Conservation (phyloP, 306 rosid species). For the Vigna unguiculata region DNA sequence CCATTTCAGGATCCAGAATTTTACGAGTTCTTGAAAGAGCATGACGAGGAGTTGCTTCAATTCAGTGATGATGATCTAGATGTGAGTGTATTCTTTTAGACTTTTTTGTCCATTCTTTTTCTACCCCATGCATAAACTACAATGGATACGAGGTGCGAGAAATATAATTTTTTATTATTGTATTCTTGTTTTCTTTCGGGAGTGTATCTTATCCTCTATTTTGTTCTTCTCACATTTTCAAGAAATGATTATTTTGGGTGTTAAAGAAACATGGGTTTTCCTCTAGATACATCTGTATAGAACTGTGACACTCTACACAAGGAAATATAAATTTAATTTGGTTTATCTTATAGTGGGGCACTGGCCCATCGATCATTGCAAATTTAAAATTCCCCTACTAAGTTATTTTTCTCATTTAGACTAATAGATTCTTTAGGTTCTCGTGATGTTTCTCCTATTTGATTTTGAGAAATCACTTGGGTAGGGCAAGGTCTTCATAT, state of each 20-base stretch:
- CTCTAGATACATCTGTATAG: slow-evolving; percentile 8
- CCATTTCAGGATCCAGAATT: slow-evolving; percentile 84
- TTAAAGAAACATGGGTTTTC: not conserved
- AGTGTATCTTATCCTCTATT: not conserved
- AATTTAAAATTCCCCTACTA: not conserved
- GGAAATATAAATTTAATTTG: slow-evolving; percentile 1
- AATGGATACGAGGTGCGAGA: slow-evolving; percentile 21
- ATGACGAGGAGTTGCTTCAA: slow-evolving; percentile 80
- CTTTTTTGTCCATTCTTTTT: not conserved
- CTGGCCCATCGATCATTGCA: slow-evolving; percentile 1
- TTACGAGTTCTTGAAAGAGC: slow-evolving; percentile 77
- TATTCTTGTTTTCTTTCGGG: not conserved
- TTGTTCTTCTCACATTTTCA: not conserved
- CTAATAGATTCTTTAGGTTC: not conserved
- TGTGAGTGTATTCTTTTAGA: slow-evolving; percentile 57
- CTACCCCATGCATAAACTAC: slow-evolving; percentile 11
- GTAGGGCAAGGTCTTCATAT: not conserved
- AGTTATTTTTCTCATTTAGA: not conserved
- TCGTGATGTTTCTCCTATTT: not conserved
- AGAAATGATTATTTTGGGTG: not conserved
- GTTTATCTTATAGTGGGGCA: slow-evolving; percentile 8
- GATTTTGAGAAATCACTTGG: not conserved
- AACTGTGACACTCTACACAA: not conserved
- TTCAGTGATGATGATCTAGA: slow-evolving; percentile 73
- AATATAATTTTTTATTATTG: not conserved